phyloP scores from a whole-genome alignment of 805 yeast species.

The Pichia membranifaciens region DNA sequence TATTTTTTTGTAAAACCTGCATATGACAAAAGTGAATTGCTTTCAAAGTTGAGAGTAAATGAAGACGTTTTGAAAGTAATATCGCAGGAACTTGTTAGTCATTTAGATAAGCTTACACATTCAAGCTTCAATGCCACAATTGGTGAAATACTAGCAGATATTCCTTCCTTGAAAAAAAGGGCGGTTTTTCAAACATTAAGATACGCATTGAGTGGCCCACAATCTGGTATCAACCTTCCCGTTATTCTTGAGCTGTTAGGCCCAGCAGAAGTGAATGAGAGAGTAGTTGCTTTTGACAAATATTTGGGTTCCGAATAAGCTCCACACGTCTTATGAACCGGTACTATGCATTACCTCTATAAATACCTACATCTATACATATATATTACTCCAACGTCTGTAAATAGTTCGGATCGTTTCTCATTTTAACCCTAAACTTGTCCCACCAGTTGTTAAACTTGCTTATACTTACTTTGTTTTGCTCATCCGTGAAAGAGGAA shows the following conservation, averaged over 20 bases:
- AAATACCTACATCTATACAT: conserved; percentile 2
- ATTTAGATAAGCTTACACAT: conserved; percentile 10
- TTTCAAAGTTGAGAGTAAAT: conserved; percentile 17
- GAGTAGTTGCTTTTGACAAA: conserved; percentile 19
- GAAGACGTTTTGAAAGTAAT: conserved; percentile 1
- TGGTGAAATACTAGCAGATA: not conserved
- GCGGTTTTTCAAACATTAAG: conserved; percentile 54
- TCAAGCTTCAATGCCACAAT: conserved; percentile 13
- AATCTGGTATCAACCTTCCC: conserved; percentile 65
- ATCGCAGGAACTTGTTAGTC: conserved; percentile 11
- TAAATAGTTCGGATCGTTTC: conserved; percentile 77
- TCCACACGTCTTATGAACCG: not conserved
- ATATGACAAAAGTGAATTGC: conserved; percentile 21
- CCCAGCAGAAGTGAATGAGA: conserved; percentile 26
- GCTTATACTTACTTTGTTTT: conserved; percentile 80
- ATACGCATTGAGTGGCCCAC: conserved; percentile 63
- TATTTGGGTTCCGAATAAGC: conserved; percentile 1
- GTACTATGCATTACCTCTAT: not conserved
- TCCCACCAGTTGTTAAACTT: conserved; percentile 95
- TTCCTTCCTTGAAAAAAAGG: conserved; percentile 28
- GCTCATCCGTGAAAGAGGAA: conserved; percentile 75
- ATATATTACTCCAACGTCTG: conserved; percentile 33
- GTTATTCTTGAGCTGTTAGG: conserved; percentile 54
- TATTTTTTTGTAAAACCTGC: conserved; percentile 42
- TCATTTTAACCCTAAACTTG: conserved; percentile 69